Evolutionary conservation across 129 eudicot genomes (phyloP), one percentile per base, ranked within the genome.

Genomic region (Escallonia herrerae): DNA sequence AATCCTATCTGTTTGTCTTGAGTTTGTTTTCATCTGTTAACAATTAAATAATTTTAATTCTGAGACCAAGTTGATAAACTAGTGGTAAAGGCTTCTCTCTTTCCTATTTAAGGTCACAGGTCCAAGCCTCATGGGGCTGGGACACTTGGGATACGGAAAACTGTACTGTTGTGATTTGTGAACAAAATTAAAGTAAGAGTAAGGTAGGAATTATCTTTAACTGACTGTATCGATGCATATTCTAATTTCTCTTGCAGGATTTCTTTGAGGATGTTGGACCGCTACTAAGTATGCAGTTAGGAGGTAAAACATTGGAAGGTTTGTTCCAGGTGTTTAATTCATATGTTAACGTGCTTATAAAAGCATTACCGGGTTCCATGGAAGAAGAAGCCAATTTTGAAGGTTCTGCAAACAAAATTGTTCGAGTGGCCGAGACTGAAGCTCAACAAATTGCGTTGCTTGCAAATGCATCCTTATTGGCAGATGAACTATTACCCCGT

Each of bases 261-360:
- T 93, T 93, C 77, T 89, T 93, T 60, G 96, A 89, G 81, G 99
- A 93, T 71, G 99, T 93, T 33, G 99, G 85, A 53, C 99, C 99
- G 50, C 80, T 93, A 13, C 73, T 89, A 66, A 93, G 87, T 72
- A 89, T 93, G 99, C 99, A 93, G 72, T 74, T 93, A 65, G 99
- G 99, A 38, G 91, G 96, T 47, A 89, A 83, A 86, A 82, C 91
- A 70, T 59, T 93, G 83, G 98, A 93, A 72, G 96, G 96, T 58
- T 76, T 93, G 60, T 93, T 79, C 78, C 90, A 93, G 51, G 93
- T 89, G 43, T 93, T 86, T 57, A 83, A 72, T 69, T 81, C 91
- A 42, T 93, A 93, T 44, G 78, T 93, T 50, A 82, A 69, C 83
- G 75, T 84, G 86, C 90, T 93, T 63, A 86, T 93, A 67, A 82